These are phyloP conservation scores for Vaccinium corymbosum DNA, from an alignment of 148 eudicot species.

Conservation along the genomic window DNA sequence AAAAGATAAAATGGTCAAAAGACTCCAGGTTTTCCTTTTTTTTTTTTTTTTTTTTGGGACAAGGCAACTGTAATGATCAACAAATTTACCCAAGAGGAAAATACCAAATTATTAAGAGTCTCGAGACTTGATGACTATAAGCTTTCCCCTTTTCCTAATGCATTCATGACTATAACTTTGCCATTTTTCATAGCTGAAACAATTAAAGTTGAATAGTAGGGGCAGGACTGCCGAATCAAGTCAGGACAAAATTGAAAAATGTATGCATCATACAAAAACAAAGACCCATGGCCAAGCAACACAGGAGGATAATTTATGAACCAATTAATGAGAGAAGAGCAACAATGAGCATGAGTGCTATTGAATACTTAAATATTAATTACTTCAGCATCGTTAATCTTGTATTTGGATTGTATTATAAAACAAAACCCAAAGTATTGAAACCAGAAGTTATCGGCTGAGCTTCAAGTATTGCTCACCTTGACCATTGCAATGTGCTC, in stretches of 20 bases:
- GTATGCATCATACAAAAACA: not conserved
- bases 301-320: not conserved
- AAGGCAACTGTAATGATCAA: not conserved
- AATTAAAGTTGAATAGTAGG: not conserved
- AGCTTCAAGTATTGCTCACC: conserved; percentile 37
- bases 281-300: not conserved
- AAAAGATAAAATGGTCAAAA: not conserved
- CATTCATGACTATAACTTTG: not conserved
- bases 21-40: not conserved
- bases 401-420: not conserved
- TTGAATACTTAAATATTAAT: not conserved
- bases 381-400: not conserved
- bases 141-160: not conserved
- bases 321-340: not conserved
- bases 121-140: not conserved
- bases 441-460: not conserved
- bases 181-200: not conserved
- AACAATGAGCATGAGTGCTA: not conserved
- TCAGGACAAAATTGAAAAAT: not conserved
- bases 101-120: not conserved
- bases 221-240: not conserved
- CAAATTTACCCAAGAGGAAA: not conserved
- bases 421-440: not conserved
- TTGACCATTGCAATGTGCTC: conserved; percentile 96
- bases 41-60: too few species aligned